Evolutionary conservation across 352 stramenopile species (phyloP).

Genomic region (Globisporangium perplexum): DNA sequence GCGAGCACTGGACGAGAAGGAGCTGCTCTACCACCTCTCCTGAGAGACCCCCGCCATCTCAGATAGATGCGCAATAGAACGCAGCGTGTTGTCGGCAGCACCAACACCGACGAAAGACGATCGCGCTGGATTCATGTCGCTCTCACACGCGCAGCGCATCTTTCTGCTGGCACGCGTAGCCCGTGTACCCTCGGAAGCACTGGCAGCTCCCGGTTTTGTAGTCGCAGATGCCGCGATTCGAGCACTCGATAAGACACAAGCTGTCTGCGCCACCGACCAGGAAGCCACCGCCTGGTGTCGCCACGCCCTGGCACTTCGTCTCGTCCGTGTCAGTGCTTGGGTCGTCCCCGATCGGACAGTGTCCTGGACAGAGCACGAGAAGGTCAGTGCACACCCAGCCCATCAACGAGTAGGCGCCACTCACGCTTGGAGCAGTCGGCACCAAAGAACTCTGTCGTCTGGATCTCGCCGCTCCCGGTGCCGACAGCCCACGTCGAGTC

Average conservation of each 20-base stretch:
- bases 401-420: neutral
- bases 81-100: neutral
- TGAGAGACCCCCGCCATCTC: constrained; percentile 6
- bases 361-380: constrained; percentile 23
- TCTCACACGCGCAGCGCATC: constrained; percentile 21
- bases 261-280: constrained; percentile 58
- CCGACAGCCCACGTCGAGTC: constrained; percentile 85
- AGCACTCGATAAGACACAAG: constrained; percentile 90
- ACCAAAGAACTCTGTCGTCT: constrained; percentile 87
- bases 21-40: constrained; percentile 66
- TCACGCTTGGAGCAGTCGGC: constrained; percentile 79
- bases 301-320: constrained; percentile 60
- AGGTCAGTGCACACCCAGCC: neutral
- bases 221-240: constrained; percentile 89
- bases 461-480: constrained; percentile 57
- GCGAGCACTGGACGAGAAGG: constrained; percentile 77
- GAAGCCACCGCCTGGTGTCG: constrained; percentile 30
- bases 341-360: constrained; percentile 82
- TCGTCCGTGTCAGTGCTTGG: constrained; percentile 62
- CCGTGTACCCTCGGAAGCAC: constrained; percentile 83
- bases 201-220: constrained; percentile 77
- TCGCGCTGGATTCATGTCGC: neutral
- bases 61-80: neutral
- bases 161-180: constrained; percentile 46
- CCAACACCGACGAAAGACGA: neutral